These are phyloP conservation scores for Favolaschia claudopus DNA, from an alignment of 768 basidiomycete species.

Conservation along the genomic window DNA sequence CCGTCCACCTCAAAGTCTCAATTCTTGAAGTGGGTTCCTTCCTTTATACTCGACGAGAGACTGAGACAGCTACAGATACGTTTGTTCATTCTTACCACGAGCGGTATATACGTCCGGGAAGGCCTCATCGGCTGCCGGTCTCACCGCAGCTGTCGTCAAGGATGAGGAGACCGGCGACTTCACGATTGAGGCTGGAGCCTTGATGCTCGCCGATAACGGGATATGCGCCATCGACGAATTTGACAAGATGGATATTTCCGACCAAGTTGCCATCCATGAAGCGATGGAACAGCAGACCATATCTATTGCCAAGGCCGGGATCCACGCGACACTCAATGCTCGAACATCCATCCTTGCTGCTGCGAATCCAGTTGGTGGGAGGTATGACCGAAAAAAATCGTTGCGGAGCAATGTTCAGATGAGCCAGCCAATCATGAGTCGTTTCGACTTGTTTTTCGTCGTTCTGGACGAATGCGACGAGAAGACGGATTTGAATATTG, in stretches of 20 bases:
- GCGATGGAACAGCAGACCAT: conserved; percentile 99
- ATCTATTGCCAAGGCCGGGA: conserved; percentile 98
- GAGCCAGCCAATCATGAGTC: conserved; percentile 99
- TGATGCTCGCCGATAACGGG: conserved; percentile 99
- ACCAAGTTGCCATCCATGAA: conserved; percentile 99
- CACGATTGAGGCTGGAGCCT: conserved; percentile 97
- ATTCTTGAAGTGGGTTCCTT: conserved; percentile 81
- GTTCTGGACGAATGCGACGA: conserved; percentile 97
- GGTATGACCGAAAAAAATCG: conserved; percentile 95
- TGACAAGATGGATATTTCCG: conserved; percentile 99
- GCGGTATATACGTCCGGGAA: conserved; percentile 99
- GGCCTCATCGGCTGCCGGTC: conserved; percentile 97
- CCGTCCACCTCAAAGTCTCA: conserved; percentile 98
- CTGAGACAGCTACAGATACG: conserved; percentile 66
- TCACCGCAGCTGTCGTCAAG: conserved; percentile 97
- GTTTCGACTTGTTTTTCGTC: conserved; percentile 98
- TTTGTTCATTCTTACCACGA: conserved; percentile 96
- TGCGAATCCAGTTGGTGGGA: conserved; percentile 95
- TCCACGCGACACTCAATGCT: conserved; percentile 97
- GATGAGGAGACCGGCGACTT: conserved; percentile 99
- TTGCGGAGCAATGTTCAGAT: conserved; percentile 94
- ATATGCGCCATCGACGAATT: conserved; percentile 99
- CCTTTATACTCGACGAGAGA: background rate
- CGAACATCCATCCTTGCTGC: conserved; percentile 97
- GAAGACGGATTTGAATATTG: conserved; percentile 90